Conservation (phyloP, 768 basidiomycete genomes). For the Boletus fagicola region DNA sequence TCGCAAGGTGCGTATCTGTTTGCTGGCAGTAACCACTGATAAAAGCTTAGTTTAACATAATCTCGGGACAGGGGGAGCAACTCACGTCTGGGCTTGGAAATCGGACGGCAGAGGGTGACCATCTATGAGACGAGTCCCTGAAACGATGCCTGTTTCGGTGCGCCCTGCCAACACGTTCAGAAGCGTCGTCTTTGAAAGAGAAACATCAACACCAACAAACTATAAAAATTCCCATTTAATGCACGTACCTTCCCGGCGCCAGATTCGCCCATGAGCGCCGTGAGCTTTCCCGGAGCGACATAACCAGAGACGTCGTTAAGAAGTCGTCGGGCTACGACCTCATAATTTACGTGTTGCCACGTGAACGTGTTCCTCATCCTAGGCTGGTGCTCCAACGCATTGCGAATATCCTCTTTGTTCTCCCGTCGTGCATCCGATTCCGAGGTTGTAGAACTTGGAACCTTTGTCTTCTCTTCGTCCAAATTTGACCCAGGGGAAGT, state of each 20-base stretch:
- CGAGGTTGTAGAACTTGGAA: constrained; percentile 1
- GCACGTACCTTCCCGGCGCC: constrained; percentile 44
- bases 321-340: constrained; percentile 55
- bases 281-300: constrained; percentile 77
- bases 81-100: constrained; percentile 55
- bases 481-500: constrained; percentile 17
- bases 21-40: constrained; percentile 82
- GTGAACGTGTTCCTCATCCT: constrained; percentile 64
- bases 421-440: constrained; percentile 7
- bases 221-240: neutral
- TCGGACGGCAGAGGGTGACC: constrained; percentile 43
- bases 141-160: constrained; percentile 36
- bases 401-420: constrained; percentile 22
- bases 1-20: constrained; percentile 74
- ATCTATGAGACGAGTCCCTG: constrained; percentile 46
- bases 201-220: neutral
- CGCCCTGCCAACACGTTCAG: constrained; percentile 48
- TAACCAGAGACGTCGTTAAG: constrained; percentile 76
- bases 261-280: constrained; percentile 71
- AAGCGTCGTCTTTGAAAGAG: constrained; percentile 41
- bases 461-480: constrained; percentile 31
- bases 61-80: neutral
- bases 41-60: neutral
- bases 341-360: constrained; percentile 72
- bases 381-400: constrained; percentile 36